Conservation (phyloP, 495 filamentous ascomycete genomes). For the Parathielavia appendiculata region DNA sequence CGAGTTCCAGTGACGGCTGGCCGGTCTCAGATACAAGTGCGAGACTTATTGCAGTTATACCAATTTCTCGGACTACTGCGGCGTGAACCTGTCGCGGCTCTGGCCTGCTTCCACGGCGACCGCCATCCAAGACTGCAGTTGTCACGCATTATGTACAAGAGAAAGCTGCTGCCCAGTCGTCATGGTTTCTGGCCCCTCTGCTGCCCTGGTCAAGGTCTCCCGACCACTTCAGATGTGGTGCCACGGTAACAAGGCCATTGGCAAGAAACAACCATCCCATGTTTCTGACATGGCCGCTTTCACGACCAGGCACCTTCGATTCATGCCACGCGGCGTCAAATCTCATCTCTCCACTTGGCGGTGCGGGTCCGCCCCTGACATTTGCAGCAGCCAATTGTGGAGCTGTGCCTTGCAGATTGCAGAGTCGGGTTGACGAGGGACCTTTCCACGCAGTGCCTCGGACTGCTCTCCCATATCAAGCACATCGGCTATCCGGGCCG, state of each 20-base stretch:
- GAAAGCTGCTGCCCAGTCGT: conserved; percentile 5
- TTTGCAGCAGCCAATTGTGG: conserved; percentile 11
- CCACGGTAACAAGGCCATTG: conserved; percentile 17
- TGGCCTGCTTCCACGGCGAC: not conserved
- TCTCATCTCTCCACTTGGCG: not conserved
- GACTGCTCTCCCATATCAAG: too few relatives aligned
- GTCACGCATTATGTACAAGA: not conserved
- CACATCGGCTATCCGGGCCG: too few relatives aligned
- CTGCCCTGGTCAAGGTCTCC: not conserved
- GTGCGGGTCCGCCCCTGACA: conserved; percentile 9
- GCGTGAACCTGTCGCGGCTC: too few relatives aligned
- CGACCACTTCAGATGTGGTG: conserved; percentile 15
- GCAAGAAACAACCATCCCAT: conserved; percentile 17
- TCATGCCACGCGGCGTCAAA: not conserved
- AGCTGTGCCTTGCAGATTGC: conserved; percentile 14
- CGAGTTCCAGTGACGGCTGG: not conserved
- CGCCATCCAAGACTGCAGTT: not conserved
- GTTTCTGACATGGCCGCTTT: conserved; percentile 18
- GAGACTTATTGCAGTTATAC: conserved; percentile 12
- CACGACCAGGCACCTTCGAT: not conserved
- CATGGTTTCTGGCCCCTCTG: not conserved
- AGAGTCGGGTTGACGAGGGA: not conserved
- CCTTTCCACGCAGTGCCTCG: not conserved
- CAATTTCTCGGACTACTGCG: not conserved
- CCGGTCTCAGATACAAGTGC: not conserved